Evolutionary conservation across 75 land plant species (phyloP).

Genomic region (Isoetes taiwanensis): DNA sequence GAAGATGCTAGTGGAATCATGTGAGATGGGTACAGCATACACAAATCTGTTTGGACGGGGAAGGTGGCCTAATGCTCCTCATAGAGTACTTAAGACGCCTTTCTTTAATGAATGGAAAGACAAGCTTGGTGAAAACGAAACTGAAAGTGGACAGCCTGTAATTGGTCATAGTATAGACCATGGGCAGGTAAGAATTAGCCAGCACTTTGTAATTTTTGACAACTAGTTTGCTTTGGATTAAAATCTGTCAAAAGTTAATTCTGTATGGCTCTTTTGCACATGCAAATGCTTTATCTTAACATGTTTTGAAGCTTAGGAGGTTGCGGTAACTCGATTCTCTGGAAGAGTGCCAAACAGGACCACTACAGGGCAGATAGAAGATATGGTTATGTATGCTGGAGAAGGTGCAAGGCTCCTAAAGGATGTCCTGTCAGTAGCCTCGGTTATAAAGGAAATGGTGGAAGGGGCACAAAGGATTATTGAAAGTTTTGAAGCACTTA

Average conservation of each 20-base stretch:
- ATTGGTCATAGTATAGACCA: neutral
- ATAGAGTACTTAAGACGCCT: slow-evolving; percentile 1
- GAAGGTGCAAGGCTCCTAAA: neutral
- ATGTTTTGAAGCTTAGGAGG: neutral
- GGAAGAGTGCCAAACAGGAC: neutral
- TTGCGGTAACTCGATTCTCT: neutral
- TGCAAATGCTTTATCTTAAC: neutral
- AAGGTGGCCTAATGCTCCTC: slow-evolving; percentile 2
- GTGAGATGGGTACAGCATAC: neutral
- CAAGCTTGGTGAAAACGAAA: neutral
- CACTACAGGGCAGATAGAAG: neutral
- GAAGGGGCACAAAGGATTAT: slow-evolving; percentile 8
- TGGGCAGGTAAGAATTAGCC: neutral
- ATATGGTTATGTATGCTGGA: slow-evolving; percentile 3
- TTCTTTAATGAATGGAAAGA: neutral
- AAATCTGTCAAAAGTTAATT: too few relatives aligned
- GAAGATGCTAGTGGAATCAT: neutral
- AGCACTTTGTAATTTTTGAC: too few relatives aligned
- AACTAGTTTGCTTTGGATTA: too few relatives aligned
- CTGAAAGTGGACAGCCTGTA: neutral
- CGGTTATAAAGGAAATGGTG: neutral
- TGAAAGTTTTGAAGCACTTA: too few relatives aligned
- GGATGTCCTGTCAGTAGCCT: neutral
- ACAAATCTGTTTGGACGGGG: neutral
- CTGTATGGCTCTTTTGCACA: too few relatives aligned